Evolutionary conservation across 2,329 filamentous ascomycete genomes (phyloP), one percentile per base, ranked within the genome.

Genomic region (Cordyceps cicadae): DNA sequence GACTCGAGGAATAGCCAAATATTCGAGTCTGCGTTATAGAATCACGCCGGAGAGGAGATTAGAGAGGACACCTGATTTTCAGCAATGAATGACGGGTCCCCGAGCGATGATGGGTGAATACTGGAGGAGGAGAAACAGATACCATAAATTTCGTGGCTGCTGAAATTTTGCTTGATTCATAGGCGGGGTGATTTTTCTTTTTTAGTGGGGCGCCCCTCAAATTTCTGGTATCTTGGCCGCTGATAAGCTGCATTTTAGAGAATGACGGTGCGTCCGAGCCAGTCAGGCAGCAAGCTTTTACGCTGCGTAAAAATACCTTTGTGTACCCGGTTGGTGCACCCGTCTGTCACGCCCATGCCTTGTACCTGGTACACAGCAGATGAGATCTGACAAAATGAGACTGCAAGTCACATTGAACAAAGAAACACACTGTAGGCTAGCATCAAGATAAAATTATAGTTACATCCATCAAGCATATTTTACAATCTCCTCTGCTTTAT

Each of bases 151-250:
- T 60, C 58, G 58, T 54, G 51, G 58, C 56, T 49, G 58, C 50
- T 60, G 58, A 60, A 60, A 60, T 60, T 60, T 60, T 60, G 51
- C 48, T 46, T 62, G 54, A 26, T 54, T 62, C 60, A 66, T 69
- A 72, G 71, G 72, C 72, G 73, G 73, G 73, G 73, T 75, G 72
- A 70, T 72, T 71, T 74, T 73, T 73, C 67, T 68, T 68, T 72
- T 61, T 62, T 62, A 68, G 73, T 74, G 73, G 73, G 72, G 72
- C 71, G 65, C 62, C 62, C 68, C 56, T 58, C 68, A 71, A 69
- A 71, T 69, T 70, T 73, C 8, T 52, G 48, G 55, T 39, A 41
- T 24, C 46, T 32, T 54, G 41, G 19, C 50, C 48, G 50, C 41
- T 54, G 58, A 60, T 60, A 60, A 60, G 58, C 58, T 15, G 50